phyloP scores from a whole-genome alignment of 352 stramenopile species.

The Globisporangium perplexum region DNA sequence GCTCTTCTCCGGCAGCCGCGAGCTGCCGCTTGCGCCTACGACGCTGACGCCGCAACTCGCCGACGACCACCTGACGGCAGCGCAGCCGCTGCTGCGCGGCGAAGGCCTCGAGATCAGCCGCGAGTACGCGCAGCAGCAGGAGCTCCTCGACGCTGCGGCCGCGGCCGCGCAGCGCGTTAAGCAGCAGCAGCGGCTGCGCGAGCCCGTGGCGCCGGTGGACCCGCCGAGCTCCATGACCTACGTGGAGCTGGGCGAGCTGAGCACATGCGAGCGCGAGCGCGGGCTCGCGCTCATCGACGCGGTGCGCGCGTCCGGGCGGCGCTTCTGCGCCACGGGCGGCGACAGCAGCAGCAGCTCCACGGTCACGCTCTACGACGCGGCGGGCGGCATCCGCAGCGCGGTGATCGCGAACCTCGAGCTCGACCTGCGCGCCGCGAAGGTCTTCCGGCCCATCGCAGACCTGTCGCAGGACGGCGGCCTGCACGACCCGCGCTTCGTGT shows the following conservation, averaged over 20 bases:
- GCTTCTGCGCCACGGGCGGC: not conserved
- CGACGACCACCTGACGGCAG: not conserved
- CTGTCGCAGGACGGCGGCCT: slow-evolving; percentile 17
- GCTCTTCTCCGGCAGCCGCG: not conserved
- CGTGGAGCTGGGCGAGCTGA: slow-evolving; percentile 3
- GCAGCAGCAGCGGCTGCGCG: not conserved
- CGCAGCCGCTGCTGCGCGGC: not conserved
- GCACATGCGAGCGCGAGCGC: slow-evolving; percentile 8
- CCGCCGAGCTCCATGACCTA: not conserved
- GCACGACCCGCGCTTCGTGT: slow-evolving; percentile 20
- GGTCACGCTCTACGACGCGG: slow-evolving; percentile 6
- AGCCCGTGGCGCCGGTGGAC: not conserved
- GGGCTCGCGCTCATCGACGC: slow-evolving; percentile 6
- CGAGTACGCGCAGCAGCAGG: not conserved
- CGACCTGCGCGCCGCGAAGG: slow-evolving; percentile 1
- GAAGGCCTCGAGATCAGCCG: not conserved
- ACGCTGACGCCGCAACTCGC: not conserved
- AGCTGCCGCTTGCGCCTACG: not conserved
- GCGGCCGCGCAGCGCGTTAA: not conserved
- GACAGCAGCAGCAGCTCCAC: not conserved
- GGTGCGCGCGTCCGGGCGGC: slow-evolving; percentile 5
- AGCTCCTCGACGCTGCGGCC: not conserved
- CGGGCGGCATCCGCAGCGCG: slow-evolving; percentile 3
- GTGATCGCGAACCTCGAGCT: slow-evolving; percentile 9
- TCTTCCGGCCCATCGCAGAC: slow-evolving; percentile 12